Base-by-base conservation (phyloP, 225 moss, liverwort and hornwort species). In the Climacium dendroides region DNA sequence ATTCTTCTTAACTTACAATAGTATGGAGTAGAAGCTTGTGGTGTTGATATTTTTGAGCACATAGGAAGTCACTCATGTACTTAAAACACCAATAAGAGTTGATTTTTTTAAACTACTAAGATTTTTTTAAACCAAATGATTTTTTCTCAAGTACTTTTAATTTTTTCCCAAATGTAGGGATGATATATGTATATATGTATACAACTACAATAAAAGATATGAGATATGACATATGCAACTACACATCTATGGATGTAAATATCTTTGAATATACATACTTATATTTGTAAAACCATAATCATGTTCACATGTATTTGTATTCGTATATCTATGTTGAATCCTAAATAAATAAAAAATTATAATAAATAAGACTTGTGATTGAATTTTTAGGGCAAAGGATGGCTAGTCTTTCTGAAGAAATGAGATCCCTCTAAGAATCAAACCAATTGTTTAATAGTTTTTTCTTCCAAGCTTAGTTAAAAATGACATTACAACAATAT, bases 291-390 rank as follows among this genome's bases (percentile, higher is more conserved):
- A 69, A 69, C 8, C 24, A 8, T 69, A 41, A 41, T 70, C 41
- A 15, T 15, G 2, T 70, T 5, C 5, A n/a, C 6, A 70, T 8
- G 0, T 39, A 41, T 39, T 5, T 2, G 0, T 39, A 41, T 70
- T 3, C 8, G 3, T 43, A 9, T 70, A 43, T 43, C 8, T 9
- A 0, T 3, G 0, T 3, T 10, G 1, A 8, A 16, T 0, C 28
- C 9, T 26, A 15, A 43, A 16, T 3, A 43, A 14, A 70, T 41
- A 25, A 43, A 39, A 50, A 8, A 8, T 4, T 41, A 0, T 15
- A 41, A 1, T 41, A 41, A 39, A 41, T 25, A 25, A 25, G 5
- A 25, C 3, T 11, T 7, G 1, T 7, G 1, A 67, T 3, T 7
- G 3, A 69, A 13, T 13, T 37, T 23, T 67, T 0, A 23, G 2